Base-by-base conservation (phyloP, 106 monocot species). In the Dioscorea alata region DNA sequence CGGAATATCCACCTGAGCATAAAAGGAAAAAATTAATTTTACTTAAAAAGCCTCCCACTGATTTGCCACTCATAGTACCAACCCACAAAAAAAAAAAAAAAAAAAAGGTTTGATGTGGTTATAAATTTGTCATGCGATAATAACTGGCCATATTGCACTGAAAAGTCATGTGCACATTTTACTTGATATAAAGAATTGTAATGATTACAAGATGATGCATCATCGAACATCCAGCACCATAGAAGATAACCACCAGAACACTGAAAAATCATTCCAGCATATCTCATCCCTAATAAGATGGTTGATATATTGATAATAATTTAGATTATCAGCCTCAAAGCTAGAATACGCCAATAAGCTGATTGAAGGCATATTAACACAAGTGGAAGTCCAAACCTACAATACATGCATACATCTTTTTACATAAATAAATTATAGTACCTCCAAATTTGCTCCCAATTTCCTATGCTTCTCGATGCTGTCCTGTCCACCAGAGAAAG, bases 401-500 rank as follows among this genome's bases (percentile, higher is more conserved):
- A 17, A 50, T 0, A 65, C 18, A 24, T 49, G 12, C 54, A 13
- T 54, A 54, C 9, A 18, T 16, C 54, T 54, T 19, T 19, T 18
- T 13, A 54, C 18, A 54, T 0, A 14, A 54, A 50, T 4, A 49
- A 49, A n/a, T 70, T 12, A 50, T n/a, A 22, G 60, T 65, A 97
- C 97, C 86, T 97, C 97, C 32, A 97, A 74, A 60, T 97, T 97
- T 64, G 97, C 97, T 60, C 97, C 97, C 81, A 84, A 87, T 74
- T 83, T 97, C 57, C 92, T 86, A 60, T 97, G 97, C 14, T 85
- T 82, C 69, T 97, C 97, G 71, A 92, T 81, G 23, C 89, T 76
- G 74, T 97, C 97, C 82, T 87, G 92, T 50, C 96, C 97, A 33
- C 97, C 97, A 34, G 97, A 97, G 71, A 97, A 97, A 2, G 97